Evolutionary conservation across 2,329 filamentous ascomycete species (phyloP), one percentile per base, ranked within the genome.

Genomic region (Pyrenophora seminiperda): DNA sequence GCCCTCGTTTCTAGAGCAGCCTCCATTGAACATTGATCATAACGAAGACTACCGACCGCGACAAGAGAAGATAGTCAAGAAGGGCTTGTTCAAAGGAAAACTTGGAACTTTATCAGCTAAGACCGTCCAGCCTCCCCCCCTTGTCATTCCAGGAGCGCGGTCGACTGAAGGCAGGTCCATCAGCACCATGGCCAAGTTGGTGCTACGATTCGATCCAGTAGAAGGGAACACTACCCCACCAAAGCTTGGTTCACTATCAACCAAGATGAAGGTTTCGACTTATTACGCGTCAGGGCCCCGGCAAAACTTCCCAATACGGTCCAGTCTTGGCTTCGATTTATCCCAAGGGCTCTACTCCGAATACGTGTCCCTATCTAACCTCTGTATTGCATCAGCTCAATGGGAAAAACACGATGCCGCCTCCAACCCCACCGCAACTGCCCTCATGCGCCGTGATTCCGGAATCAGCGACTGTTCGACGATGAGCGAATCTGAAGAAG

Each of bases 131-230:
- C 85, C 85, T 27, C 79, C 76, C 40, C 75, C 81, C 2, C 73
- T 88, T 20, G 75, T 76, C 20, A 72, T 86, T 30, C 77, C 75
- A 18, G 72, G 75, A 15, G 63, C 72, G 5, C 66, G 73, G 31
- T 64, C 67, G 11, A 72, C 71, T 1, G 66, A 68, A 38, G 69
- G 72, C 27, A 64, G 65, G 14, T 73, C 75, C 2, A 76, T 82
- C 36, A 79, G 79, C 17, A 85, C 82, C 0, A 79, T 80, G 59
- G 77, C 80, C 6, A 83, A 77, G 1, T 70, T 87, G 1, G 73
- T 81, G 46, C 71, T 87, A 10, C 81, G 84, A 29, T 87, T 87
- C 59, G 84, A 87, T 53, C 84, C 84, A 1, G 61, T 70, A 3
- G 77, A 80, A 4, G 74, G 78, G 29, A 65, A 67, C 31, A 73